Evolutionary conservation across 495 filamentous ascomycete species (phyloP).

Genomic region (Aspergillus campestris): DNA sequence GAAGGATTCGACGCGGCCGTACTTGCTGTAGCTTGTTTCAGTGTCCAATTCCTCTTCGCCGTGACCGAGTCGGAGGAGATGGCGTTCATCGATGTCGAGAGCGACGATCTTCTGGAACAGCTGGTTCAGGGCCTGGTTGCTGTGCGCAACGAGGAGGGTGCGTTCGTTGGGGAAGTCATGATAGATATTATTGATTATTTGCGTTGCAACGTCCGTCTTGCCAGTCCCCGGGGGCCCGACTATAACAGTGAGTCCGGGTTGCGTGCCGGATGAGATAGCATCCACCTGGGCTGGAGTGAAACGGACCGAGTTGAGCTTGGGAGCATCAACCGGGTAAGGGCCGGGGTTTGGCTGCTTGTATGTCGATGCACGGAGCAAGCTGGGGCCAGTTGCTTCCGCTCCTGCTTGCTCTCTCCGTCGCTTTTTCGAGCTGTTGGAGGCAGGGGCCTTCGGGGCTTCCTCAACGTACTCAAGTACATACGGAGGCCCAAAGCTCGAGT

Average conservation of each 20-base stretch:
- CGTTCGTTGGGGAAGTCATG: constrained; percentile 92
- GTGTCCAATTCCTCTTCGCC: constrained; percentile 91
- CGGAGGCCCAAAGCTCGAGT: constrained; percentile 73
- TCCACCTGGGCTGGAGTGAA: constrained; percentile 91
- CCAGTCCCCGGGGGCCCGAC: constrained; percentile 95
- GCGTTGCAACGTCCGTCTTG: constrained; percentile 96
- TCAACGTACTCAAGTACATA: constrained; percentile 67
- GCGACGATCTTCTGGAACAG: constrained; percentile 97
- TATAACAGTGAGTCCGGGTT: constrained; percentile 90
- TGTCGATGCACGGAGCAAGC: constrained; percentile 73
- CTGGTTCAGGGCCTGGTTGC: constrained; percentile 96
- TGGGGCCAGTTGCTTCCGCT: constrained; percentile 47
- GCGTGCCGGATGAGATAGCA: constrained; percentile 87
- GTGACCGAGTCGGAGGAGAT: constrained; percentile 86
- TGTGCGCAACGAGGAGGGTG: constrained; percentile 90
- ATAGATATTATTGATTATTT: constrained; percentile 98
- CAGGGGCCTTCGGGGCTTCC: constrained; percentile 31
- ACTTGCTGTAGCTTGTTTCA: constrained; percentile 83
- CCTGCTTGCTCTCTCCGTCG: constrained; percentile 66
- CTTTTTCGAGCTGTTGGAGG: constrained; percentile 65
- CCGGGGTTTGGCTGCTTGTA: constrained; percentile 88
- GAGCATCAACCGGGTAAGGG: constrained; percentile 83
- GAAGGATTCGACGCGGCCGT: constrained; percentile 92
- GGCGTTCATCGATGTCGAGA: constrained; percentile 90
- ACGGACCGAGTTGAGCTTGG: constrained; percentile 71